Percentiles rank a stretch among this genome's conserved stretches.
These are phyloP conservation scores for Penicillium polonicum DNA, from an alignment of 2,329 filamentous ascomycete genomes.

Conservation along the genomic window DNA sequence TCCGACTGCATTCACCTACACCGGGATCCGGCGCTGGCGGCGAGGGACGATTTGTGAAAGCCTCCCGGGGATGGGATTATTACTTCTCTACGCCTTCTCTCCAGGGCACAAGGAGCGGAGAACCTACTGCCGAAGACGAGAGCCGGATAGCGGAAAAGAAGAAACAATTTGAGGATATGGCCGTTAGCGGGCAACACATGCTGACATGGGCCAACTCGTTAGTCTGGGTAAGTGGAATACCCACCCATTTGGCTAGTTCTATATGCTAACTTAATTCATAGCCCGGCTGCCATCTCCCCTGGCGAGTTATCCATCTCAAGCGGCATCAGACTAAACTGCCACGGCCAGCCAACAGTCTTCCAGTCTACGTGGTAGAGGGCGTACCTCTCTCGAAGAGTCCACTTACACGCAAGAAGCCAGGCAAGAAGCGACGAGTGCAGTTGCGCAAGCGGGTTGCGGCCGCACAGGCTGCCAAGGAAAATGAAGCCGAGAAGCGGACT, in stretches of 20 bases:
- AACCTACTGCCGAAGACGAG: conserved; percentile 11
- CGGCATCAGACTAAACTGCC: conserved; percentile 34
- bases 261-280: conserved; percentile 15
- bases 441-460: conserved; percentile 37
- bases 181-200: conserved; percentile 37
- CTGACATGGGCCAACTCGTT: conserved; percentile 28
- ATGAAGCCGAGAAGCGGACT: conserved; percentile 40
- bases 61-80: conserved; percentile 44
- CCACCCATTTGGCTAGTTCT: not conserved
- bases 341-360: conserved; percentile 21
- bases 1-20: conserved; percentile 41
- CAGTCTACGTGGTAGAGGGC: conserved; percentile 24
- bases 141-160: conserved; percentile 18
- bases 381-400: conserved; percentile 26
- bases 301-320: conserved; percentile 42
- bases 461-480: conserved; percentile 33
- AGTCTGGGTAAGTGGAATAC: conserved; percentile 35
- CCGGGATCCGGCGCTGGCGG: conserved; percentile 27
- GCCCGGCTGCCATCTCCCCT: conserved; percentile 44
- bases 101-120: conserved; percentile 12
- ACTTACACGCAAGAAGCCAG: conserved; percentile 41
- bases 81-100: conserved; percentile 41
- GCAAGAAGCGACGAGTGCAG: conserved; percentile 44
- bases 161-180: conserved; percentile 37
- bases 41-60: conserved; percentile 41